Percentiles rank a stretch among this genome's conserved stretches.
phyloP scores from a whole-genome alignment of 2,329 filamentous ascomycete genomes.

The Fusarium sp. region DNA sequence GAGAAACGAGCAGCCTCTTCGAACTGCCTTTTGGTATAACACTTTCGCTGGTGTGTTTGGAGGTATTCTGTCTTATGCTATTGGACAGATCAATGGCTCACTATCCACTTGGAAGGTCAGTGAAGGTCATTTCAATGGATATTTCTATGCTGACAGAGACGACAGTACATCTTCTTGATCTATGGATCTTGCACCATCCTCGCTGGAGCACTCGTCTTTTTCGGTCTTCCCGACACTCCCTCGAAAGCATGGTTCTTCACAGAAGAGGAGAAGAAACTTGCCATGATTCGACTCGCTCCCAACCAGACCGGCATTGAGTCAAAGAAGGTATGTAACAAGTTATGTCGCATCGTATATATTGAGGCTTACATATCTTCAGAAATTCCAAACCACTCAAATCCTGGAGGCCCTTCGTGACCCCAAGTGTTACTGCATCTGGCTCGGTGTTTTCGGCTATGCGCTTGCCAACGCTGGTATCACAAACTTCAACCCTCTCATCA shows the following conservation, averaged over 20 bases:
- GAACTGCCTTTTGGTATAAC: slow-evolving; percentile 47
- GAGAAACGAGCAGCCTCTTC: slow-evolving; percentile 43
- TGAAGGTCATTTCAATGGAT: rapidly evolving
- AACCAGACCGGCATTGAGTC: not conserved
- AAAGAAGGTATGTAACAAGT: slow-evolving; percentile 10
- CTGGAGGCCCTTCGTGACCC: slow-evolving; percentile 34
- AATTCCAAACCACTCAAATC: slow-evolving; percentile 28
- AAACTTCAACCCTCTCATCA: slow-evolving; percentile 66
- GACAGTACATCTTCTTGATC: slow-evolving; percentile 38
- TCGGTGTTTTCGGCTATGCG: slow-evolving; percentile 64
- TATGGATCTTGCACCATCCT: slow-evolving; percentile 29
- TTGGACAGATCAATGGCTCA: slow-evolving; percentile 41
- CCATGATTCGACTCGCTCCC: not conserved
- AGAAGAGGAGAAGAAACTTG: not conserved
- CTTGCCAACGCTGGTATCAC: slow-evolving; percentile 76
- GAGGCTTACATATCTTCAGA: not conserved
- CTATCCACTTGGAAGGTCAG: slow-evolving; percentile 35
- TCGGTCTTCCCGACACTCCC: slow-evolving; percentile 2
- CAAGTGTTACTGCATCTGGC: slow-evolving; percentile 40
- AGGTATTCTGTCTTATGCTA: slow-evolving; percentile 45
- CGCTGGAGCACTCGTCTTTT: not conserved
- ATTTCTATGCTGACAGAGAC: rapidly evolving
- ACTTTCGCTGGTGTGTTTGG: slow-evolving; percentile 47
- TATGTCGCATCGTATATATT: too few species aligned
- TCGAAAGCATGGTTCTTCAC: slow-evolving; percentile 15